A percentile compares a stretch with the other conserved stretches of the same genome.
phyloP scores from a whole-genome alignment of 176 grass and related monocot species.

The Triticum turgidum region DNA sequence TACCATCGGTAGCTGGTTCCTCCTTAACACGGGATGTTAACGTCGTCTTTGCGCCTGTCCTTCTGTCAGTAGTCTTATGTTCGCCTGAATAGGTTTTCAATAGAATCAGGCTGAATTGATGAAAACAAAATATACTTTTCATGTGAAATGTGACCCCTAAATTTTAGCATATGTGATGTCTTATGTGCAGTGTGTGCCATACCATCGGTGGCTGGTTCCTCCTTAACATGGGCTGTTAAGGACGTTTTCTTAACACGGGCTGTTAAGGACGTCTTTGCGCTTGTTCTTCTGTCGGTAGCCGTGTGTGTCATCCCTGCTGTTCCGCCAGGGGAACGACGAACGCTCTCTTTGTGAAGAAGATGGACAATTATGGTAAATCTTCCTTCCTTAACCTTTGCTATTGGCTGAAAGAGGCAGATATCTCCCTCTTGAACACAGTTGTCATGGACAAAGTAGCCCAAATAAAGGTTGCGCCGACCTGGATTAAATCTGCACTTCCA shows the following conservation, averaged over 20 bases:
- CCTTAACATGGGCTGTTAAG: neutral
- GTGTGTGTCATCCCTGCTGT: neutral
- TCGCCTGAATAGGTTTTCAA: too few relatives aligned
- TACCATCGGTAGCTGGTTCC: slow-evolving; percentile 26
- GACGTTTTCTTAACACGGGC: neutral
- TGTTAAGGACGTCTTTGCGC: neutral
- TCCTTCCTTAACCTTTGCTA: neutral
- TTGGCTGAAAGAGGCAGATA: neutral
- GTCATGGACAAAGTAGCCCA: neutral
- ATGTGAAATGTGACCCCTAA: neutral
- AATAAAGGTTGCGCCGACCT: neutral
- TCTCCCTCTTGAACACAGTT: neutral
- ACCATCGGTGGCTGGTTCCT: slow-evolving; percentile 21
- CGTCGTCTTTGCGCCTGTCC: neutral
- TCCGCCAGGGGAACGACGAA: neutral
- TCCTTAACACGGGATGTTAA: neutral
- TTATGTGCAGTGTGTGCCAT: slow-evolving; percentile 1
- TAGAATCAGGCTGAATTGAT: too few relatives aligned
- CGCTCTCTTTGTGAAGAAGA: neutral
- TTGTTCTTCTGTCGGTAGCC: neutral
- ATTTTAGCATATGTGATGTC: neutral
- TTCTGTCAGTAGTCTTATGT: neutral
- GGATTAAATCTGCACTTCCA: neutral
- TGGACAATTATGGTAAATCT: neutral
- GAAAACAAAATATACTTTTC: neutral